Evolutionary conservation across 2,329 filamentous ascomycete genomes (phyloP), one percentile per base, ranked within the genome.

Genomic region (Aspergillus transmontanensis): DNA sequence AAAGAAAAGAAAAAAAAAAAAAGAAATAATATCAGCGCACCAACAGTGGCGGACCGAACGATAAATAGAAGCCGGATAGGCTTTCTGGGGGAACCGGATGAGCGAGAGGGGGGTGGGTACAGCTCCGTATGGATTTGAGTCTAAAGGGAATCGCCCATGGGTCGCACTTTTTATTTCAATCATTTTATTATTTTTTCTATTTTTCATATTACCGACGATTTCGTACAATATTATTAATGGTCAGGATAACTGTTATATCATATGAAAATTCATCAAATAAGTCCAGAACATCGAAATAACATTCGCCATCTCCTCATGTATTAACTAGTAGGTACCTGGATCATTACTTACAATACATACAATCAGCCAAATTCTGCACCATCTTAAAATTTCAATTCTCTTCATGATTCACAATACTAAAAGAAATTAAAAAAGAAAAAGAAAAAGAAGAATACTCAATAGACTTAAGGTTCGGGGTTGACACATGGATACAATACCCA

Each of bases 51-150:
- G 46, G 41, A 39, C 64, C 62, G 59, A 60, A 62, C 43, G 66
- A 64, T 66, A 69, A 66, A 67, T 68, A 69, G 61, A 67, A 65
- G 57, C 54, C 58, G 60, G 64, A 65, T 64, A 67, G 57, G 64
- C 63, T 68, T 67, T 66, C 59, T 62, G 59, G 65, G 65, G 55
- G 59, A 39, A 46, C 41, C 28, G 34, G 58, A 59, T 59, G 57
- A 66, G 64, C 64, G 43, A 66, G 65, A 66, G 48, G 65, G 59
- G 62, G 58, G 59, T 62, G 63, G 62, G 56, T 64, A 61, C 48
- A 34, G 16, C 7, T 32, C 21, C 16, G 28, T 51, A 30, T 34
- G 48, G 48, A 28, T 58, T 46, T 46, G 46, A 60, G 54, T 55
- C 55, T 36, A 59, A 63, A 61, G 41, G 19, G 19, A 59, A 57